Conservation (phyloP, 225 moss, liverwort and hornwort species). For the Ulota crispa region DNA sequence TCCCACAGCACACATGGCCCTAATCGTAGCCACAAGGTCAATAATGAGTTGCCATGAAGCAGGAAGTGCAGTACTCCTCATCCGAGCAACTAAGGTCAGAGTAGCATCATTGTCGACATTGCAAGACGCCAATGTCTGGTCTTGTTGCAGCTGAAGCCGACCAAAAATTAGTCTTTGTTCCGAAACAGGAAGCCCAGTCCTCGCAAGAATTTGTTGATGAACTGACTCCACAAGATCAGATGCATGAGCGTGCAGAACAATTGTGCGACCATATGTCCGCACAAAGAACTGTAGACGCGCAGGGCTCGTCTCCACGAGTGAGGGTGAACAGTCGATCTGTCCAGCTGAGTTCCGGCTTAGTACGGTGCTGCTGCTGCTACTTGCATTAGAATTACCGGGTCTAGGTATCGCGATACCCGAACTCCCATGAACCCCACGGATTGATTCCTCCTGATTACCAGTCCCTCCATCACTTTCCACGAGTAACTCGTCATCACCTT, state of each 20-base stretch:
- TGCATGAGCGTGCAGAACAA: constrained; percentile 74
- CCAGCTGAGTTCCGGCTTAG: constrained; percentile 42
- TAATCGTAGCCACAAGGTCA: constrained; percentile 81
- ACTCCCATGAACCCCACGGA: constrained; percentile 43
- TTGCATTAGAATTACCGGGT: constrained; percentile 39
- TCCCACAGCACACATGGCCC: constrained; percentile 66
- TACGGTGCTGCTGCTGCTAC: constrained; percentile 34
- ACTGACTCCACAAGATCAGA: constrained; percentile 87
- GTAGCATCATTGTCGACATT: constrained; percentile 78
- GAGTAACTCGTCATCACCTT: constrained; percentile 45
- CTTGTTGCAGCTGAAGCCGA: constrained; percentile 91
- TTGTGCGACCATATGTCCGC: constrained; percentile 73
- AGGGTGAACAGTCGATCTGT: constrained; percentile 32
- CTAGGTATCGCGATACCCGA: constrained; percentile 24
- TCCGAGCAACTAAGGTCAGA: constrained; percentile 84
- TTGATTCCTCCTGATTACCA: constrained; percentile 58
- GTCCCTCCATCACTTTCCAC: constrained; percentile 53
- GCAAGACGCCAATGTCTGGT: constrained; percentile 82
- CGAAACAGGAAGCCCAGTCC: constrained; percentile 86
- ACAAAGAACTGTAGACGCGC: constrained; percentile 89
- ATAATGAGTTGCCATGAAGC: constrained; percentile 96
- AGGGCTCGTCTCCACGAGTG: constrained; percentile 48
- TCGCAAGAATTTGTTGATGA: constrained; percentile 79
- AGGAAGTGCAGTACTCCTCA: constrained; percentile 96
- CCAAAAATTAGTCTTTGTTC: constrained; percentile 92